Evolutionary conservation across 257 asterid genomes (phyloP).

Genomic region (Striga asiatica): DNA sequence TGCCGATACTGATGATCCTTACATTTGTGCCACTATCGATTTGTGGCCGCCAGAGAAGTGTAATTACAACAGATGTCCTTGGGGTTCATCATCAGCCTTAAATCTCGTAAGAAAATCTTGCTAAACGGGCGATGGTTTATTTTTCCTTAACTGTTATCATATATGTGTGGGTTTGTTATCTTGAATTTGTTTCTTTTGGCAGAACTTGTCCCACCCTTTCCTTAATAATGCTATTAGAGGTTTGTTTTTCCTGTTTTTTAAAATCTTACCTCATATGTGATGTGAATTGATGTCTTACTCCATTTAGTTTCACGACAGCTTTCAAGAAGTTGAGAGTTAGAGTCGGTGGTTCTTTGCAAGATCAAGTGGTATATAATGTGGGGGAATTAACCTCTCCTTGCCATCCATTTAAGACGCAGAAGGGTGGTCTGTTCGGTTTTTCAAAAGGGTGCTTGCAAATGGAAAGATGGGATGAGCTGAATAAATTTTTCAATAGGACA

Average conservation of each 20-base stretch:
- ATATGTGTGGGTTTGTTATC: background rate
- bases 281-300: slow-evolving; percentile 8
- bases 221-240: slow-evolving; percentile 74
- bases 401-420: slow-evolving; percentile 42
- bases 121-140: no score
- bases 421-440: slow-evolving; percentile 78
- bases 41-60: slow-evolving; percentile 99
- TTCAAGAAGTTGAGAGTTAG: slow-evolving; percentile 72
- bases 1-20: slow-evolving; percentile 62
- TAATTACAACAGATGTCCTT: slow-evolving; percentile 68
- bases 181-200: slow-evolving; percentile 19
- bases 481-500: slow-evolving; percentile 55
- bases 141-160: no score
- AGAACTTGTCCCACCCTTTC: slow-evolving; percentile 72
- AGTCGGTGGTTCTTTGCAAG: slow-evolving; percentile 95
- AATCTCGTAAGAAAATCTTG: slow-evolving; percentile 50
- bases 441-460: slow-evolving; percentile 76
- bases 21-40: slow-evolving; percentile 82
- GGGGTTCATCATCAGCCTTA: slow-evolving; percentile 65
- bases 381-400: slow-evolving; percentile 50
- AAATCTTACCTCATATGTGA: background rate
- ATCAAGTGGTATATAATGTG: slow-evolving; percentile 64
- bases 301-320: slow-evolving; percentile 35
- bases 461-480: slow-evolving; percentile 92
- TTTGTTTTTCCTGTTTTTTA: slow-evolving; percentile 21